phyloP scores from a whole-genome alignment of 2,329 filamentous ascomycete genomes.

The Aplosporella prunicola region DNA sequence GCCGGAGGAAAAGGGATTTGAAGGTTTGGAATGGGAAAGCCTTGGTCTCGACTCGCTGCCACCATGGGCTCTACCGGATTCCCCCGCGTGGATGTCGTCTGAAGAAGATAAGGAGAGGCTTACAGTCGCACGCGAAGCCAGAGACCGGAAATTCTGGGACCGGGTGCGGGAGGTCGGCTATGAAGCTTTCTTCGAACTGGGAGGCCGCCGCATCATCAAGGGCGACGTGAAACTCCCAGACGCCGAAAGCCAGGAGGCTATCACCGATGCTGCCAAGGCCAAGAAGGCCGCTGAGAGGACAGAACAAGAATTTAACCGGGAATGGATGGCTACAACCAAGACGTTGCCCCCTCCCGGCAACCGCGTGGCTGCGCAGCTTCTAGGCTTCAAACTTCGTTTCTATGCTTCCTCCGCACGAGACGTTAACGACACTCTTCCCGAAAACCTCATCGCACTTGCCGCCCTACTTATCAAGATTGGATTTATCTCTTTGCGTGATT shows the following conservation, averaged over 20 bases:
- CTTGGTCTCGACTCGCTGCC: slow-evolving; percentile 61
- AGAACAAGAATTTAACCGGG: slow-evolving; percentile 25
- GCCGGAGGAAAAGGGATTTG: slow-evolving; percentile 57
- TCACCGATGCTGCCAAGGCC: not conserved
- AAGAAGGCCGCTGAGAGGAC: slow-evolving; percentile 17
- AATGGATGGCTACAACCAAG: slow-evolving; percentile 73
- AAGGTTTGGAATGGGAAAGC: slow-evolving; percentile 39
- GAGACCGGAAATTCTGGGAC: slow-evolving; percentile 74
- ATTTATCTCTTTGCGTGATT: slow-evolving; percentile 82
- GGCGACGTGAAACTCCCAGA: slow-evolving; percentile 35
- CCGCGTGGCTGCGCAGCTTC: slow-evolving; percentile 80
- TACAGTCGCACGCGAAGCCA: slow-evolving; percentile 46
- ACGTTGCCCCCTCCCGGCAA: slow-evolving; percentile 81
- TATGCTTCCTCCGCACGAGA: slow-evolving; percentile 76
- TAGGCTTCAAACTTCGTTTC: slow-evolving; percentile 95
- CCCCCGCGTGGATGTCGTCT: slow-evolving; percentile 50
- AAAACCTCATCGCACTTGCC: slow-evolving; percentile 85
- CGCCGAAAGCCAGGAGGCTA: not conserved
- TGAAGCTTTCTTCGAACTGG: slow-evolving; percentile 82
- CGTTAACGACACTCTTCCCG: slow-evolving; percentile 67
- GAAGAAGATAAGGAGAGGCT: slow-evolving; percentile 60
- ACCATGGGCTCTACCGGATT: slow-evolving; percentile 71
- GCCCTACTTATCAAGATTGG: slow-evolving; percentile 93
- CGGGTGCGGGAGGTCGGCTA: slow-evolving; percentile 67
- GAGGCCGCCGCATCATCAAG: slow-evolving; percentile 57